phyloP scores from a whole-genome alignment of 2,329 filamentous ascomycete species.

The Orbilia javanica region DNA sequence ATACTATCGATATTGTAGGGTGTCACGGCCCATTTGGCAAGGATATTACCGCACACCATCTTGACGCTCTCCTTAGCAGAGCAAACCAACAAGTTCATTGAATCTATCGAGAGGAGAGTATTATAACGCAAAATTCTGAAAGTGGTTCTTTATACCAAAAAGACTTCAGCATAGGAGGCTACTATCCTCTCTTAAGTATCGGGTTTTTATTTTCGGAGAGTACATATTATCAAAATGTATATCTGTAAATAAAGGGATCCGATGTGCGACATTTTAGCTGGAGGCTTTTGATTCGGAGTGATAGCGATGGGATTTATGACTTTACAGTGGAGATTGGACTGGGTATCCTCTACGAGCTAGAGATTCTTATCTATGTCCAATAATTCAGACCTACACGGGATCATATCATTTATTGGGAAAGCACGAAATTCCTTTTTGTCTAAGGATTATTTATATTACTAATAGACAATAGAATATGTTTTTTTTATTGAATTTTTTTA shows the following conservation, averaged over 20 bases:
- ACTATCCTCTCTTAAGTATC: conserved; percentile 9
- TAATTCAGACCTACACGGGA: neutral
- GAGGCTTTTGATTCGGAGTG: neutral
- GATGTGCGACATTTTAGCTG: neutral
- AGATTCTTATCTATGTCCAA: too few species aligned
- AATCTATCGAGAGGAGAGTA: conserved; percentile 77
- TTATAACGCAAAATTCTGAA: conserved; percentile 63
- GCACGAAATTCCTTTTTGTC: too few species aligned
- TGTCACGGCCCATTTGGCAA: conserved; percentile 91
- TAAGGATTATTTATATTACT: neutral
- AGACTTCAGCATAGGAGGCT: neutral
- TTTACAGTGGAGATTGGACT: neutral
- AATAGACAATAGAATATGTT: neutral
- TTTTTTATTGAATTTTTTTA: neutral
- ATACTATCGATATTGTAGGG: conserved; percentile 68
- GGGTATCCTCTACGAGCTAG: neutral
- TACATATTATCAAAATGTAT: neutral
- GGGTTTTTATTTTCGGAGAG: conserved; percentile 13
- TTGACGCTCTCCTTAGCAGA: conserved; percentile 92
- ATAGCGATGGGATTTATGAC: neutral
- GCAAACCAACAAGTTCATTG: conserved; percentile 94
- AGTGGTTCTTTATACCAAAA: neutral
- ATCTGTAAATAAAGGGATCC: conserved; percentile 26
- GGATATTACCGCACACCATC: conserved; percentile 95
- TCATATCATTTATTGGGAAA: neutral